These are phyloP conservation scores for Alternaria triticimaculans DNA, from an alignment of 2,329 filamentous ascomycete genomes.

Conservation along the genomic window DNA sequence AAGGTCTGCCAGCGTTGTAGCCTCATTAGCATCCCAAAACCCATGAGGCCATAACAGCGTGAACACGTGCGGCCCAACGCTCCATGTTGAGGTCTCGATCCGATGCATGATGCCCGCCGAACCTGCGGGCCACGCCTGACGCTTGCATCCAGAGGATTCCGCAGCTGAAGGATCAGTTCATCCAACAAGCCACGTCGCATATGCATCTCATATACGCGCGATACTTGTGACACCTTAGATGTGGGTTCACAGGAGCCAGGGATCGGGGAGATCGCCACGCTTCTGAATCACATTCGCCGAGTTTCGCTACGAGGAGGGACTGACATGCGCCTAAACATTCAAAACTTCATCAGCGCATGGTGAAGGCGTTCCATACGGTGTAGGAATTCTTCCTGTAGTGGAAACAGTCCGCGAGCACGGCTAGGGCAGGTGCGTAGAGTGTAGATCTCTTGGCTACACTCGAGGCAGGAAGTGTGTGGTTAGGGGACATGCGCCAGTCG, in stretches of 20 bases:
- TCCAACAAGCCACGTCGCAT: neutral
- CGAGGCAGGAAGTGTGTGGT: neutral
- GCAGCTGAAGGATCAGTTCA: neutral
- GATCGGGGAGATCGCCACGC: neutral
- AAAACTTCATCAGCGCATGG: neutral
- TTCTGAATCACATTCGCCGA: neutral
- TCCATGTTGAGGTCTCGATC: neutral
- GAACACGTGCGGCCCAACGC: neutral
- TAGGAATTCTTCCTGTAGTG: neutral
- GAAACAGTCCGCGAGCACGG: neutral
- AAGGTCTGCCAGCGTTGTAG: neutral
- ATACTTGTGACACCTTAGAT: neutral
- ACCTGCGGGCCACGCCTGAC: neutral
- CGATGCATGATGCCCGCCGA: neutral
- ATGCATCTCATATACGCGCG: conserved; percentile 1
- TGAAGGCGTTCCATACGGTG: neutral
- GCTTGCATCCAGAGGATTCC: neutral
- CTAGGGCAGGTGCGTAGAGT: neutral
- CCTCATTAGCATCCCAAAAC: neutral
- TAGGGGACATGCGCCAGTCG: neutral
- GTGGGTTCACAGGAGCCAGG: conserved; percentile 7
- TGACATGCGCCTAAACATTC: neutral
- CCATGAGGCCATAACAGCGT: neutral
- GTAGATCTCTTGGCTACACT: neutral
- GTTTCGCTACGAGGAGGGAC: neutral